Percentiles rank a stretch among this genome's conserved stretches.
phyloP scores from a whole-genome alignment of 129 eudicot genomes.

The Oenanthe sinensis region DNA sequence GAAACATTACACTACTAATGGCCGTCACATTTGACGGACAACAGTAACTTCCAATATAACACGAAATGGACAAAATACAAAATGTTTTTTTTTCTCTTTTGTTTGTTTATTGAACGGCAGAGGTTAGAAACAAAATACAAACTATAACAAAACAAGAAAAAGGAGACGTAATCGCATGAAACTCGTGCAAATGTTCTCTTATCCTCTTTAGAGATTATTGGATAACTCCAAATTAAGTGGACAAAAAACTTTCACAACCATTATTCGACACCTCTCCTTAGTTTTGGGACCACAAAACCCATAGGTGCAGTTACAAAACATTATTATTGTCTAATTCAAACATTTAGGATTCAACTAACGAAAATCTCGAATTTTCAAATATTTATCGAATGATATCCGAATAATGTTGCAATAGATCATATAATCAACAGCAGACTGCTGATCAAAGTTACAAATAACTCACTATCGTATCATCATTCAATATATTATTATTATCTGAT shows the following conservation, averaged over 20 bases:
- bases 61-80: not conserved
- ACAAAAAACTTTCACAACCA: not conserved
- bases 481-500: not conserved
- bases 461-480: not conserved
- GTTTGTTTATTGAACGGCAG: not conserved
- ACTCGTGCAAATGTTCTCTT: not conserved
- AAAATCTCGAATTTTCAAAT: not conserved
- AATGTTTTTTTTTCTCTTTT: not conserved
- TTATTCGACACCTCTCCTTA: not conserved
- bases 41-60: not conserved
- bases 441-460: not conserved
- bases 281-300: not conserved
- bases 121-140: not conserved
- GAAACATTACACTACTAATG: too few species aligned
- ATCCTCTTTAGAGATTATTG: not conserved
- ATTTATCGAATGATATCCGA: not conserved
- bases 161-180: not conserved
- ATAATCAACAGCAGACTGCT: not conserved
- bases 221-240: constrained; percentile 4
- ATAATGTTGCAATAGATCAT: not conserved
- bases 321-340: not conserved
- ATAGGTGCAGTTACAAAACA: not conserved
- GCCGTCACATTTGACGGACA: not conserved
- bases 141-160: not conserved
- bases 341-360: not conserved